Evolutionary conservation across 1,284 basidiomycete genomes (phyloP).

Genomic region (Puccinia horiana): DNA sequence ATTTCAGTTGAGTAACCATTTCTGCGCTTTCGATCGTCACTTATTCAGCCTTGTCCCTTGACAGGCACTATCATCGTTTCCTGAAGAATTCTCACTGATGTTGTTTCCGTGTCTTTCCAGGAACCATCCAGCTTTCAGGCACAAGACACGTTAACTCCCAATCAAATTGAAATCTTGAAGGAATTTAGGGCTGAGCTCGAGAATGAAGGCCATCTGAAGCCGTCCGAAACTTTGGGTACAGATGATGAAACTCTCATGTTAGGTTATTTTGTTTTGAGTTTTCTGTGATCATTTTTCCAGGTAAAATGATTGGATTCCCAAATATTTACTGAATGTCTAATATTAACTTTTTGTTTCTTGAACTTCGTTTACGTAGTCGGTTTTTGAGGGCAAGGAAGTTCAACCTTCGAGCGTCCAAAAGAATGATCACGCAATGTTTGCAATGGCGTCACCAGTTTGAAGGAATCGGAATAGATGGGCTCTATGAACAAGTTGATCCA

Average conservation of each 20-base stretch:
- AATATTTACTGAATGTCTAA: not conserved
- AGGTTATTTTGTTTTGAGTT: conserved; percentile 15
- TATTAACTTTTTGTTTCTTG: not conserved
- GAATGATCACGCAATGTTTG: conserved; percentile 47
- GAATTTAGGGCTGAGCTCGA: conserved; percentile 33
- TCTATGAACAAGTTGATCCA: conserved; percentile 49
- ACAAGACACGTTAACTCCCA: conserved; percentile 16
- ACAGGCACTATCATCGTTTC: not conserved
- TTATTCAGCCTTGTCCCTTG: not conserved
- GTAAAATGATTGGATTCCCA: not conserved
- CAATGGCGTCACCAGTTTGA: conserved; percentile 49
- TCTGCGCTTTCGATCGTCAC: not conserved
- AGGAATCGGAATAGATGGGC: conserved; percentile 50
- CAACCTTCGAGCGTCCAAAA: conserved; percentile 33
- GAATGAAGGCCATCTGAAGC: conserved; percentile 38
- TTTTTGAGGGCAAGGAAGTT: conserved; percentile 50
- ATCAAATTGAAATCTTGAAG: conserved; percentile 33
- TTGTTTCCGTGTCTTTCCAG: not conserved
- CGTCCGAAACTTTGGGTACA: conserved; percentile 33
- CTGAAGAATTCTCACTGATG: not conserved
- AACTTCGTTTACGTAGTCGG: conserved; percentile 21
- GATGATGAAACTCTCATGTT: conserved; percentile 49
- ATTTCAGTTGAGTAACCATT: not conserved
- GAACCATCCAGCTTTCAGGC: not conserved
- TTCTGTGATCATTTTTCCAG: not conserved